These are phyloP conservation scores for Boletellus sp. DNA, from an alignment of 768 basidiomycete genomes.

Conservation along the genomic window DNA sequence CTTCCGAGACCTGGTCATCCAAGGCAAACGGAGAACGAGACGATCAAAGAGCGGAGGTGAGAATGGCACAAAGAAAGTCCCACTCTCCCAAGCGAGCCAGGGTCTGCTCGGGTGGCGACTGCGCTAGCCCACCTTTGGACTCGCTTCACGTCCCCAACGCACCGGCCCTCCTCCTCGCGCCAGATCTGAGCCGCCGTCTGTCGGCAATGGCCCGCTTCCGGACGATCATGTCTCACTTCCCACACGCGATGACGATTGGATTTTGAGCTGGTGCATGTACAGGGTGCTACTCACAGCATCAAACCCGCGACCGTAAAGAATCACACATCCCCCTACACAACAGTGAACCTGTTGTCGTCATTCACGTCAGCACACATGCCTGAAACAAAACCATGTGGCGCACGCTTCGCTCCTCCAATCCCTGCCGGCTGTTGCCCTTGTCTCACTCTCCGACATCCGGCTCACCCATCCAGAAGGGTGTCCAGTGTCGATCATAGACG, in stretches of 20 bases:
- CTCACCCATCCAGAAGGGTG: constrained; percentile 73
- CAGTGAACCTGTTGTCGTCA: constrained; percentile 9
- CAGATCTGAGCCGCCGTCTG: no score
- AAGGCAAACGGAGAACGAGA: not conserved
- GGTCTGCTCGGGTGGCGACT: constrained; percentile 8
- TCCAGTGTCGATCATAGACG: constrained; percentile 63
- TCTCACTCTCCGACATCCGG: constrained; percentile 42
- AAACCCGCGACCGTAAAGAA: no score
- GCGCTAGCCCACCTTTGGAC: no score
- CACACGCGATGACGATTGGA: no score
- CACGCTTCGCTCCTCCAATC: constrained; percentile 56
- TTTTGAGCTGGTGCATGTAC: no score
- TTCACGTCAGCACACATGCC: not conserved
- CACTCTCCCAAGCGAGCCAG: constrained; percentile 13
- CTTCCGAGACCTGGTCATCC: constrained; percentile 29
- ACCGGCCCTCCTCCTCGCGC: no score
- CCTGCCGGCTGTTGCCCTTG: constrained; percentile 39
- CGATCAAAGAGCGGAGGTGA: constrained; percentile 4
- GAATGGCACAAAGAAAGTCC: not conserved
- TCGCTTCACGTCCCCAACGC: no score
- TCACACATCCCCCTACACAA: constrained; percentile 9
- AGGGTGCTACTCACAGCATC: not conserved
- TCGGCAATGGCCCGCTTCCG: no score
- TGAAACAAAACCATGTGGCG: constrained; percentile 14
- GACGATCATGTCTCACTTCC: no score